Percentiles rank a stretch among this genome's conserved stretches.
These are phyloP conservation scores for Salicornia ramosissima DNA, from an alignment of 148 eudicot species.

Conservation along the genomic window DNA sequence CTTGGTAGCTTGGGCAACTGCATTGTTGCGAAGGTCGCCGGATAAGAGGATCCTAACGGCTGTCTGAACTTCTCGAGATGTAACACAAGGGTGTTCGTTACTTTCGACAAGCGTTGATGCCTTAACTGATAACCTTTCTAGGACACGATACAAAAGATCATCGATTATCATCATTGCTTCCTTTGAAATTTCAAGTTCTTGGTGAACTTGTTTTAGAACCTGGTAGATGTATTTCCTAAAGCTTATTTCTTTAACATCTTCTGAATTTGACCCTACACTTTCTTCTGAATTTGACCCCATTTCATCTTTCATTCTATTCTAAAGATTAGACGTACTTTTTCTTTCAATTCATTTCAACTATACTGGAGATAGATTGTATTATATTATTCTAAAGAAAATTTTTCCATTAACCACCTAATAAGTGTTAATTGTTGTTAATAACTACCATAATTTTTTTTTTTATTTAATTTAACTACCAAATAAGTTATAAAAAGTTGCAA, in stretches of 20 bases:
- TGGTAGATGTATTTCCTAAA: background rate
- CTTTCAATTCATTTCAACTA: no score
- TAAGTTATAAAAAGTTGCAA: no score
- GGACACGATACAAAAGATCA: background rate
- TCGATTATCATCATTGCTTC: background rate
- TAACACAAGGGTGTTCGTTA: background rate
- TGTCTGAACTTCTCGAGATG: slow-evolving; percentile 2
- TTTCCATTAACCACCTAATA: no score
- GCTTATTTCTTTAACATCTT: background rate
- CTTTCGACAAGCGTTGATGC: background rate
- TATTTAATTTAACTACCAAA: no score
- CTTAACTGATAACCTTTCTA: background rate
- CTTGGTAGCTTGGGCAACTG: background rate
- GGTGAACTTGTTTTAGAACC: background rate
- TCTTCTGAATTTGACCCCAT: background rate
- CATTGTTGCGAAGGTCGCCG: background rate
- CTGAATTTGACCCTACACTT: background rate
- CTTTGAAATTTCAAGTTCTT: slow-evolving; percentile 1
- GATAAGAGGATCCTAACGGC: background rate
- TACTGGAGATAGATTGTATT: no score
- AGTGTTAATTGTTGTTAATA: no score
- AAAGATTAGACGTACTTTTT: no score
- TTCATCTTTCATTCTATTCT: no score
- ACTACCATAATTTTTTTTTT: no score
- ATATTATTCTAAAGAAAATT: no score